These are phyloP conservation scores for Tulasnella sp. DNA, from an alignment of 768 basidiomycete species.

Conservation along the genomic window DNA sequence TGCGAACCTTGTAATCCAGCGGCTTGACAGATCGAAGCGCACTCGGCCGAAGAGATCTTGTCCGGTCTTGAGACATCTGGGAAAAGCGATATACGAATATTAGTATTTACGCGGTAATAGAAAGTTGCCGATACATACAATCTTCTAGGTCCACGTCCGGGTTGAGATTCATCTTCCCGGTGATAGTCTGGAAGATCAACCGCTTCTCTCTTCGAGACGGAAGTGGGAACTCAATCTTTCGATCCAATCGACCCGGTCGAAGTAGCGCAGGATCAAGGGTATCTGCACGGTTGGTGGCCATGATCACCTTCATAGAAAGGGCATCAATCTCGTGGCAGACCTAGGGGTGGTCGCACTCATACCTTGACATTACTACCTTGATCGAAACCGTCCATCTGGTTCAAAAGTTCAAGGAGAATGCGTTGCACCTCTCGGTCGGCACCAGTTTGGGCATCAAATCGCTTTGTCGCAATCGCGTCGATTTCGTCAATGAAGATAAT, in stretches of 20 bases:
- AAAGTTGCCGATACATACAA: conserved; percentile 47
- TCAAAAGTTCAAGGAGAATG: conserved; percentile 90
- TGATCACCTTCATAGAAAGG: conserved; percentile 67
- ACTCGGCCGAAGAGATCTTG: conserved; percentile 90
- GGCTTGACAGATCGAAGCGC: conserved; percentile 90
- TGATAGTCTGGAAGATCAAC: conserved; percentile 95
- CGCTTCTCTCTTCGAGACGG: conserved; percentile 93
- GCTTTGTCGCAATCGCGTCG: conserved; percentile 98
- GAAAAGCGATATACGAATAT: conserved; percentile 20
- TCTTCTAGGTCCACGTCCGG: conserved; percentile 98
- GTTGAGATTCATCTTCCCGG: conserved; percentile 93
- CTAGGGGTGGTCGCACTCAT: not conserved
- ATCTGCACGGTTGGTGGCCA: conserved; percentile 98
- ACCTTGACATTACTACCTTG: conserved; percentile 98
- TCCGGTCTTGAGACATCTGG: conserved; percentile 95
- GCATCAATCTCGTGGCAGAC: conserved; percentile 5
- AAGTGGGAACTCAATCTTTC: conserved; percentile 97
- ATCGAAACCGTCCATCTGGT: conserved; percentile 99
- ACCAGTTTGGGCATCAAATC: conserved; percentile 98
- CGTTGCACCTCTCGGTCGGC: conserved; percentile 98
- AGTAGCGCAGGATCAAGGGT: conserved; percentile 96
- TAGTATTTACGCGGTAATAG: not conserved
- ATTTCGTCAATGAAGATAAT: conserved; percentile 99
- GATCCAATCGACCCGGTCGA: conserved; percentile 92
- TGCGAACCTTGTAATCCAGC: conserved; percentile 85